Base-by-base conservation (phyloP, 345 rosid species). In the Diplotaxis tenuifolia region DNA sequence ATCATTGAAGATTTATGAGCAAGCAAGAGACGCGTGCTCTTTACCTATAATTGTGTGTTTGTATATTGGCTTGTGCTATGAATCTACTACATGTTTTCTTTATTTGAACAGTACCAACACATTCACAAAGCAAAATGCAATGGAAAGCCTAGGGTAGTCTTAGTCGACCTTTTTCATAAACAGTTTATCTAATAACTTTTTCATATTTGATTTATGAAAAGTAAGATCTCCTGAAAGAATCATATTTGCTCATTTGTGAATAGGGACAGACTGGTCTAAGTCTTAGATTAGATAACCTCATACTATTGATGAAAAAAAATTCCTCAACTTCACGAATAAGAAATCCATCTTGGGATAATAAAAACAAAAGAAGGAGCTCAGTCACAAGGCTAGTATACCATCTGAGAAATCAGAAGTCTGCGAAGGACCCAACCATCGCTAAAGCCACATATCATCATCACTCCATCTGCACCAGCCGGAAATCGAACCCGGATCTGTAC, bases 401-500 rank as follows among this genome's bases (percentile, higher is more conserved):
- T 34, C 40, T 12, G 12, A 9, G 14, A 3, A 9, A 36, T 36
- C 42, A 36, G 42, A 36, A 36, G 14, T 10, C n/a, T 36, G 14
- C 42, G 42, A 36, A 36, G 14, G 42, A 10, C 42, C 42, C 42
- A 36, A 36, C 42, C 42, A 36, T 36, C 42, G 42, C 42, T 36
- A 2, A 1, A 36, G 42, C 42, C 3, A 12, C n/a, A 36, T 10
- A 10, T 36, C 42, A 4, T 36, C 42, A 36, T 36, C n/a, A n/a
- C 42, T 36, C 38, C 9, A 32, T 8, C 2, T 75, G 90, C 87
- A 84, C 85, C 89, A 83, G 89, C 90, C 86, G 88, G 88, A 82
- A 86, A 83, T 86, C 84, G 86, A 89, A 86, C 90, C 88, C 84
- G 86, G 90, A 90, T 82, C 86, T 84, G 86, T 81, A 89, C 87